phyloP scores from a whole-genome alignment of 768 basidiomycete genomes.

The Dacryopinax primogenitus region DNA sequence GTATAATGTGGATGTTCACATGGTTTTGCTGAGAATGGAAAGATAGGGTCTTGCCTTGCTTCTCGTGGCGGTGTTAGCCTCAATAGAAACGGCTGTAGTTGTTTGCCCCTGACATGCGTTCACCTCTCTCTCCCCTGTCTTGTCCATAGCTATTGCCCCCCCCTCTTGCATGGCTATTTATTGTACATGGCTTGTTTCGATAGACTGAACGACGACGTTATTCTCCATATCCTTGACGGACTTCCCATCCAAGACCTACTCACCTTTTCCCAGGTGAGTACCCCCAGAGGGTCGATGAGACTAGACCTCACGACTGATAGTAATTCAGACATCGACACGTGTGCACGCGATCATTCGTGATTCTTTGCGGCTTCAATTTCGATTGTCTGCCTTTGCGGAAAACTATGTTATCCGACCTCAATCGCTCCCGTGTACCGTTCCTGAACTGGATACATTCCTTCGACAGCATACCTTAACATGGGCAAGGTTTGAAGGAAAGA shows the following conservation, averaged over 20 bases:
- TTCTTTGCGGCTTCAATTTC: neutral
- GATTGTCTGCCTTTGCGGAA: neutral
- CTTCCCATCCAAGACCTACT: neutral
- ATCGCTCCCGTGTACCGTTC: neutral
- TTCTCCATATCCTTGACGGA: neutral
- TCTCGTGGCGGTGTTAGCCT: conserved; percentile 7
- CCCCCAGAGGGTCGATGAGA: neutral
- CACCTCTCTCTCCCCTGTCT: neutral
- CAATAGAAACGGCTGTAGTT: neutral
- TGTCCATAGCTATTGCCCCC: neutral
- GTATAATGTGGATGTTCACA: neutral
- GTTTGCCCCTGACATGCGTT: neutral
- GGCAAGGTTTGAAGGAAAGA: neutral
- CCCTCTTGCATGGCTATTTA: neutral
- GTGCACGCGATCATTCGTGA: neutral
- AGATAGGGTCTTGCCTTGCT: neutral
- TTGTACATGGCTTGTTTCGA: neutral
- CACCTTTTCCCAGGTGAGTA: neutral
- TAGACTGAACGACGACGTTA: conserved; percentile 1
- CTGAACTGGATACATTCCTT: neutral
- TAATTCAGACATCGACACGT: neutral
- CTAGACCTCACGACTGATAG: neutral
- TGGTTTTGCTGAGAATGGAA: neutral
- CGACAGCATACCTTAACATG: neutral
- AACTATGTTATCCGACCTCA: conserved; percentile 2